Percentiles rank a stretch among this genome's conserved stretches.
Evolutionary conservation across 2,329 filamentous ascomycete species (phyloP).

Genomic region (Monilinia fructicola): DNA sequence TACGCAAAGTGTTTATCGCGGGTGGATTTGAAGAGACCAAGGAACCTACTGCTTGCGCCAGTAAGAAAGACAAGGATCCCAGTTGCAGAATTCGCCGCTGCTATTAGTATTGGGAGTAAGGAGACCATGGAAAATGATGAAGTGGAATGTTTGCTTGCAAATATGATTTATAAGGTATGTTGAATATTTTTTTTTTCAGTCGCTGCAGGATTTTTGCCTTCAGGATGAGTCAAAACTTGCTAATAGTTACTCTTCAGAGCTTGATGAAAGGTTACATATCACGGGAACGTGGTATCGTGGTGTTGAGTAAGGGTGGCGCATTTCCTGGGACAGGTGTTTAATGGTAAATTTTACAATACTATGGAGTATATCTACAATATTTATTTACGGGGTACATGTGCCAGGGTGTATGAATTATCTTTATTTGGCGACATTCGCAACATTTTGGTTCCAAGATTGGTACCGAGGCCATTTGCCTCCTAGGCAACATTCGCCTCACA

Average conservation of each 20-base stretch:
- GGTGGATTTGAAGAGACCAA: constrained; percentile 80
- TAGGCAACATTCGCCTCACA: not conserved
- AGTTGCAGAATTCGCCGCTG: constrained; percentile 80
- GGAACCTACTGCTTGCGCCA: constrained; percentile 59
- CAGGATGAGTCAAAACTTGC: not conserved
- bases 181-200: constrained; percentile 9
- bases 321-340: constrained; percentile 85
- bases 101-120: constrained; percentile 69
- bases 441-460: not conserved
- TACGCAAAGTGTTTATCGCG: constrained; percentile 85
- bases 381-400: not conserved
- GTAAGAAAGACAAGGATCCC: constrained; percentile 75
- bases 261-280: constrained; percentile 97
- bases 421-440: not conserved
- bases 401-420: not conserved
- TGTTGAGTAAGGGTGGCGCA: constrained; percentile 87
- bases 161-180: constrained; percentile 95
- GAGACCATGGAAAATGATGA: constrained; percentile 80
- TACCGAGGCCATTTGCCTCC: constrained; percentile 4
- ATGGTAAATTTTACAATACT: constrained; percentile 18
- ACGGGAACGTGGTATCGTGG: constrained; percentile 83
- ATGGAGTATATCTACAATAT: not conserved
- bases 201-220: not conserved
- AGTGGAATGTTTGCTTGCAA: constrained; percentile 91
- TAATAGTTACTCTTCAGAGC: constrained; percentile 32